Base-by-base conservation (phyloP, 2,329 filamentous ascomycete species). In the Juglanconis juglandina region DNA sequence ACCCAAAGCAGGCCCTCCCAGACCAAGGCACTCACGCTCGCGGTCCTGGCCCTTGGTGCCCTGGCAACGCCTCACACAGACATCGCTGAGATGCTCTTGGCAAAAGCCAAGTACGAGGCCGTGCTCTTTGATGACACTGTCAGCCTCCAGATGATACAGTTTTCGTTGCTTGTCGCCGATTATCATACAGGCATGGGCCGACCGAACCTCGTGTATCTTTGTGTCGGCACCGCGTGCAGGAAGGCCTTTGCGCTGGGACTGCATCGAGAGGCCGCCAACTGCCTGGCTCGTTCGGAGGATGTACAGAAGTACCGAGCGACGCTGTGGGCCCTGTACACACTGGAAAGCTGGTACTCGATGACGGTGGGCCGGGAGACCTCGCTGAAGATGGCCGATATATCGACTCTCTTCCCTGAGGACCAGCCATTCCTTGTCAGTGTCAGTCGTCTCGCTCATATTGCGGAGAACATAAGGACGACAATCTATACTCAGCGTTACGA, bases 91-190 rank as follows among this genome's bases (percentile, higher is more conserved):
- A 53, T 64, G 7, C 56, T 71, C 2, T 64, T 69, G 34, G 62
- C 61, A 7, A 64, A 66, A 48, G 68, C 70, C 34, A 69, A 70
- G 49, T 65, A 63, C 9, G 66, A 68, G 42, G 68, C 66, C 1
- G 49, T 63, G 2, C 49, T 66, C 4, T 71, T 67, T 39, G 69
- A 71, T 34, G 70, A 71, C 32, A 66, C 67, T 5, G 70, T 71
- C n/a, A 71, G 67, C 5, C 56, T 71, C n/a, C 64, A 66, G 3
- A 71, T 71, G 68, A 66, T 71, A 3, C 70, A 71, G 47, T 66
- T 68, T 39, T 70, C 68, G 0, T 56, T 71, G 10, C 54, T 71
- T 4, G 35, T 68, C 30, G 65, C 69, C 5, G 64, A 68, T 11
- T 71, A 71, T 44, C 69, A 71, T 37, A 62, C 61, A 17, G 65